These are phyloP conservation scores for Phytophthora ohioensis DNA, from an alignment of 352 stramenopile species.

Conservation along the genomic window DNA sequence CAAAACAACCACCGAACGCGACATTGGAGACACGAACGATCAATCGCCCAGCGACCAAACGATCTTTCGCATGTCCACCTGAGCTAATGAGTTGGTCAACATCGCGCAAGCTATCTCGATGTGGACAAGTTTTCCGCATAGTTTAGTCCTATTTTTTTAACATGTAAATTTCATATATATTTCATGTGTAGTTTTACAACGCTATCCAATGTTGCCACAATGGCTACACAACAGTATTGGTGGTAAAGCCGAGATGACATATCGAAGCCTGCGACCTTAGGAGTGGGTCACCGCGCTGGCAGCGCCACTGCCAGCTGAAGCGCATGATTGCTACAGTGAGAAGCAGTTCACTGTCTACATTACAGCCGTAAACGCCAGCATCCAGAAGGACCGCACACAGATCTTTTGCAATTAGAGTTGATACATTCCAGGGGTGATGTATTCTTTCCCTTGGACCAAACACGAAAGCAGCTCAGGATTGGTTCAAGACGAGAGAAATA, in stretches of 20 bases:
- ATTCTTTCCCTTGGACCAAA: conserved; percentile 74
- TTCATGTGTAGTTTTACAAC: conserved; percentile 2
- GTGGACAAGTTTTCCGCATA: conserved; percentile 3
- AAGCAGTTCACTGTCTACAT: conserved; percentile 74
- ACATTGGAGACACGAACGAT: conserved; percentile 40
- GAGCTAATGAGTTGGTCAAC: neutral
- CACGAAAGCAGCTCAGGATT: conserved; percentile 59
- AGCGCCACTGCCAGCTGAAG: conserved; percentile 47
- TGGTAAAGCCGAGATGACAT: conserved; percentile 54
- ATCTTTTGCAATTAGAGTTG: conserved; percentile 48
- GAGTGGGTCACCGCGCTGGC: conserved; percentile 46
- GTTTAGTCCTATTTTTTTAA: conserved; percentile 10
- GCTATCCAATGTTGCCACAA: neutral
- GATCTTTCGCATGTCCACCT: conserved; percentile 39
- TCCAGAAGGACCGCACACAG: conserved; percentile 74
- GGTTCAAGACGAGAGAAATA: conserved; percentile 49
- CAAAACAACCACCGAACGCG: conserved; percentile 29
- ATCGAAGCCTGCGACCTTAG: conserved; percentile 56
- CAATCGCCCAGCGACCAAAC: conserved; percentile 44
- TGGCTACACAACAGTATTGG: conserved; percentile 9
- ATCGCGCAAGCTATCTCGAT: neutral
- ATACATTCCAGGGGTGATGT: conserved; percentile 25
- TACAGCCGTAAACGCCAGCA: conserved; percentile 66
- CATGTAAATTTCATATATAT: conserved; percentile 12
- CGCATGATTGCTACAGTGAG: conserved; percentile 67